phyloP scores from a whole-genome alignment of 2,329 filamentous ascomycete genomes.

The Trichoderma aggressivum region DNA sequence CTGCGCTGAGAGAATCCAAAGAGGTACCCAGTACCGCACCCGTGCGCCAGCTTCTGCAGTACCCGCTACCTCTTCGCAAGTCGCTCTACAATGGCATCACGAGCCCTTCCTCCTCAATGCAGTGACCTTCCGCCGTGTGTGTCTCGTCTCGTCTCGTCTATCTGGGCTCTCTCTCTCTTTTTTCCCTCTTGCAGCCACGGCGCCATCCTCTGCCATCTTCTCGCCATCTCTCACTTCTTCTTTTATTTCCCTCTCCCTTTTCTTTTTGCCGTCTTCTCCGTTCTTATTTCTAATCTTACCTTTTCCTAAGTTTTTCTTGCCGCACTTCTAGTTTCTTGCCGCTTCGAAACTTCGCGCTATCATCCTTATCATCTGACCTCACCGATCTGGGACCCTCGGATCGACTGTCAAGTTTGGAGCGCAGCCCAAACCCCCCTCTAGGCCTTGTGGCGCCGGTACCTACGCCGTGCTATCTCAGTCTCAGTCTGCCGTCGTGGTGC shows the following conservation, averaged over 20 bases:
- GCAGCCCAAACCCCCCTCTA: conserved; percentile 1
- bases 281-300: background rate
- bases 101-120: conserved; percentile 11
- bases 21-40: conserved; percentile 1
- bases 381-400: conserved; percentile 15
- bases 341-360: conserved; percentile 5
- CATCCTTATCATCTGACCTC: conserved; percentile 16
- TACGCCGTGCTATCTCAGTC: background rate
- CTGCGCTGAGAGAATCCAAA: background rate
- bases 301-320: background rate
- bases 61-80: background rate
- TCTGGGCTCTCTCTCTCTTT: background rate
- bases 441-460: conserved; percentile 18
- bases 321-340: background rate
- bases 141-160: conserved; percentile 15
- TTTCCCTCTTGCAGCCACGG: background rate
- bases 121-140: conserved; percentile 11
- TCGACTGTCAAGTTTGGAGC: conserved; percentile 4
- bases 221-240: no score
- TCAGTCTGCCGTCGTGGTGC: background rate
- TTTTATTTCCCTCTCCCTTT: background rate
- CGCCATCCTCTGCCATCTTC: conserved; percentile 10
- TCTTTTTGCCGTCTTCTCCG: background rate
- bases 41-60: background rate
- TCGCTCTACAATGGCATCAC: conserved; percentile 16